phyloP scores from a whole-genome alignment of 257 asterid genomes.

The Solanum sitiens region DNA sequence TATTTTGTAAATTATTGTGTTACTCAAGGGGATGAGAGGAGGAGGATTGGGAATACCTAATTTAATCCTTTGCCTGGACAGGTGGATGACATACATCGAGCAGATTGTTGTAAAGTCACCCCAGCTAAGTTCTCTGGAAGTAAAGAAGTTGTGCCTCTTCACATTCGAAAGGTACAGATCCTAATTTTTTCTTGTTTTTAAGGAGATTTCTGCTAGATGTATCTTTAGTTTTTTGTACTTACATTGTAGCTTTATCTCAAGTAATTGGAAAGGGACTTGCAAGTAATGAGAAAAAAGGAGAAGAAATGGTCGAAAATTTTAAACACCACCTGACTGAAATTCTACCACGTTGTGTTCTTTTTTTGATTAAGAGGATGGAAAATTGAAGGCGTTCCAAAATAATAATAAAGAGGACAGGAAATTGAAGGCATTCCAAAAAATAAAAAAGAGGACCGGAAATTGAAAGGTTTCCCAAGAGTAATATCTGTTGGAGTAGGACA shows the following conservation, averaged over 20 bases:
- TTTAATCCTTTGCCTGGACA: slow-evolving; percentile 18
- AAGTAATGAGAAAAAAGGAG: not conserved
- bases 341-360: not conserved
- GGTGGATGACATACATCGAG: slow-evolving; percentile 65
- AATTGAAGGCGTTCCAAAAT: not conserved
- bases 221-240: not conserved
- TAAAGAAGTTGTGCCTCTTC: slow-evolving; percentile 84
- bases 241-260: not conserved
- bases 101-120: slow-evolving; percentile 90
- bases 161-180: slow-evolving; percentile 58
- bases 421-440: not conserved
- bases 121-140: slow-evolving; percentile 96
- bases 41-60: not conserved
- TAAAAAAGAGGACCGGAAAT: not conserved
- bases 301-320: not conserved
- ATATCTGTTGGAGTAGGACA: not conserved
- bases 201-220: not conserved
- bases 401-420: not conserved
- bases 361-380: not conserved
- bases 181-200: not conserved
- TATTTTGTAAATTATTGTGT: not conserved
- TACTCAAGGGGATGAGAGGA: not conserved
- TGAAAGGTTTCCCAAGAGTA: not conserved
- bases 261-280: not conserved
- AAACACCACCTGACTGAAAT: not conserved